Evolutionary conservation across 148 eudicot species (phyloP).

Genomic region (Chenopodium formosanum): DNA sequence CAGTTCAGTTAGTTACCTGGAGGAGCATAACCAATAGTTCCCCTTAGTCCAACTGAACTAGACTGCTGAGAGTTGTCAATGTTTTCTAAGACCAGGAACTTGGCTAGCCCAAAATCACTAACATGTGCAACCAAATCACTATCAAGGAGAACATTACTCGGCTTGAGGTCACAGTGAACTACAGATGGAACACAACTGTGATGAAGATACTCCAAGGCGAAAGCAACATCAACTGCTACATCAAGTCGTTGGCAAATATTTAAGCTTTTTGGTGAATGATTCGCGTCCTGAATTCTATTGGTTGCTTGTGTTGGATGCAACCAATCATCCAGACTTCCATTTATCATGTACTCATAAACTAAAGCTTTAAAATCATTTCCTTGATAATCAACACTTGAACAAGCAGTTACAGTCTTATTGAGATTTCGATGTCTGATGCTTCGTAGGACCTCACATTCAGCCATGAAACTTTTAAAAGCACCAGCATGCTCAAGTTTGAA

Average conservation of each 20-base stretch:
- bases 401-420: slow-evolving; percentile 24
- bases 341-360: slow-evolving; percentile 29
- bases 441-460: slow-evolving; percentile 16
- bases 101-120: slow-evolving; percentile 47
- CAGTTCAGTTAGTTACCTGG: slow-evolving; percentile 21
- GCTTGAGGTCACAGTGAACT: slow-evolving; percentile 47
- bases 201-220: slow-evolving; percentile 42
- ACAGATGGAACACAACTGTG: slow-evolving; percentile 11
- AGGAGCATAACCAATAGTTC: slow-evolving; percentile 34
- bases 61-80: not conserved
- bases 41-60: slow-evolving; percentile 27
- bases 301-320: slow-evolving; percentile 1
- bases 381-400: slow-evolving; percentile 29
- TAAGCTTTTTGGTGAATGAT: not conserved
- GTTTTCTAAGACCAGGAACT: slow-evolving; percentile 9
- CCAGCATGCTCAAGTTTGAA: slow-evolving; percentile 20
- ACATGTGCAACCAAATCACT: slow-evolving; percentile 39
- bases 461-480: slow-evolving; percentile 23
- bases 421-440: slow-evolving; percentile 25
- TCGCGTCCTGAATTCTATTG: not conserved
- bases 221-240: slow-evolving; percentile 37
- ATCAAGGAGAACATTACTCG: slow-evolving; percentile 40
- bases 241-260: slow-evolving; percentile 4
- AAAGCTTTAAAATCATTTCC: slow-evolving; percentile 25
- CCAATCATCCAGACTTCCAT: slow-evolving; percentile 25